Evolutionary conservation across 2,329 filamentous ascomycete species (phyloP).

Genomic region (Calonectria hongkongensis): DNA sequence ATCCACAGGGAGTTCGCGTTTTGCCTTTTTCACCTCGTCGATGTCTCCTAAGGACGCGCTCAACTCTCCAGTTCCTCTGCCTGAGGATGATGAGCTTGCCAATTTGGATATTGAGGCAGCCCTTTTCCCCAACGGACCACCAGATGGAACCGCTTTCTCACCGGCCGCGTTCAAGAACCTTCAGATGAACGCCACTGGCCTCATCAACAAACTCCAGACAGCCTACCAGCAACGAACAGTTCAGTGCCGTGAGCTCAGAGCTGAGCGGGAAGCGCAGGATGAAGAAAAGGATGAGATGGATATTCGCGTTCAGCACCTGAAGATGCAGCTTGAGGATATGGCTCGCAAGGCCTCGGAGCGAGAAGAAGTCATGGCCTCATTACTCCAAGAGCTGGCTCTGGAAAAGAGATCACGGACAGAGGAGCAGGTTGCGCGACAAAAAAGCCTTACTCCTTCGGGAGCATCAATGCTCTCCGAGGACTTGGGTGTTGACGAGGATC

Average conservation of each 20-base stretch:
- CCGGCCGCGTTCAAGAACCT: constrained; percentile 77
- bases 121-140: constrained; percentile 69
- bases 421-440: constrained; percentile 58
- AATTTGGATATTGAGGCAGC: constrained; percentile 73
- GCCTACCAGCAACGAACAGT: constrained; percentile 74
- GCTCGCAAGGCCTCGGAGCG: constrained; percentile 71
- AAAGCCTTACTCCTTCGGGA: constrained; percentile 56
- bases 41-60: constrained; percentile 59
- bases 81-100: constrained; percentile 71
- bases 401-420: constrained; percentile 70
- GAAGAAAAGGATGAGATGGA: constrained; percentile 76
- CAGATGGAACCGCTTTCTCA: constrained; percentile 71
- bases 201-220: constrained; percentile 74
- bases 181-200: constrained; percentile 73
- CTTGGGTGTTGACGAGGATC: constrained; percentile 72
- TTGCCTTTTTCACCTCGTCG: constrained; percentile 68
- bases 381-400: constrained; percentile 70
- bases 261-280: constrained; percentile 71
- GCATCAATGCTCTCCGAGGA: constrained; percentile 71
- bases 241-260: constrained; percentile 69
- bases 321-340: constrained; percentile 77
- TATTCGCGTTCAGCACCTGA: constrained; percentile 71
- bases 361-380: constrained; percentile 69
- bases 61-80: constrained; percentile 50
- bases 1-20: constrained; percentile 60